These are phyloP conservation scores for Plantago rigida DNA, from an alignment of 305 asterid genomes.

Conservation along the genomic window DNA sequence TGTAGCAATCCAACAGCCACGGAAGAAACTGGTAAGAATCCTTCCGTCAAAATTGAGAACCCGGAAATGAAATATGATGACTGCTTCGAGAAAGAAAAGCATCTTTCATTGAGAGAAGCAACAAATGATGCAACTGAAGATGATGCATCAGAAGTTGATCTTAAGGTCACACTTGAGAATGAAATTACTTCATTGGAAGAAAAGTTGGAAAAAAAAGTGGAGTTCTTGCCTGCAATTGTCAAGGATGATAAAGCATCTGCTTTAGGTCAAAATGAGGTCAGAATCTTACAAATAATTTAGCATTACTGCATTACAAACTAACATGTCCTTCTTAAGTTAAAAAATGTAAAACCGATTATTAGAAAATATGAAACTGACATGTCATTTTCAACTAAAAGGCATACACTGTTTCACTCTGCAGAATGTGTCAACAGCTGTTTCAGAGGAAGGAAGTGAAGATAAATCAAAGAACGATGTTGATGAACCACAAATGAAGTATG, in stretches of 20 bases:
- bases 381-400: background rate
- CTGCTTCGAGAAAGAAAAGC: background rate
- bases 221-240: conserved; percentile 22
- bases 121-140: conserved; percentile 25
- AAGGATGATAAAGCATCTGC: background rate
- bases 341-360: background rate
- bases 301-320: background rate
- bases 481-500: conserved; percentile 24
- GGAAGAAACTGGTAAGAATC: conserved; percentile 19
- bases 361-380: background rate
- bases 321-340: background rate
- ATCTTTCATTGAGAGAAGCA: conserved; percentile 23
- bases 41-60: conserved; percentile 25
- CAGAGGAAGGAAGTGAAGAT: conserved; percentile 27
- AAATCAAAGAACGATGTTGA: conserved; percentile 22
- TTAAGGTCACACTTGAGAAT: conserved; percentile 17
- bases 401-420: conserved; percentile 18
- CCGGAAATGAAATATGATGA: conserved; percentile 16
- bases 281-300: background rate
- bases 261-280: conserved; percentile 10
- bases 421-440: conserved; percentile 23
- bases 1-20: conserved; percentile 12
- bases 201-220: conserved; percentile 21
- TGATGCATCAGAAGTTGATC: conserved; percentile 11
- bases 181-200: conserved; percentile 24